Evolutionary conservation across 371 early-diverging fungal genomes (phyloP), one percentile per base, ranked within the genome.

Genomic region (Haplosporangium sp.): DNA sequence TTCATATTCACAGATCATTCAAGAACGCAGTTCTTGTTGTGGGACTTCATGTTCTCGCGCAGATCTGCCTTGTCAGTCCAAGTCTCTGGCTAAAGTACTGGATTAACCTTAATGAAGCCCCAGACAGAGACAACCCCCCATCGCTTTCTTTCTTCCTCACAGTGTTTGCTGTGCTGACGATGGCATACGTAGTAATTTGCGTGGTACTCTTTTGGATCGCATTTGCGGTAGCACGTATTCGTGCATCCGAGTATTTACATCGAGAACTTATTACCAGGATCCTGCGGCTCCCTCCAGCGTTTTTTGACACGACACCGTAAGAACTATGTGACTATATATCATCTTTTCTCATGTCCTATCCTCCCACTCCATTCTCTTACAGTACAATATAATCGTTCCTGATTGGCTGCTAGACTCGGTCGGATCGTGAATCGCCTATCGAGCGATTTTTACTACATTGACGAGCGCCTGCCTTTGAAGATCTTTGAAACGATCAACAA

Each of bases 251-350:
- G 13, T 23, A 47, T 55, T 42, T 85, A 54, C 87, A 20, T 77
- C 83, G 40, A 73, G 55, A 52, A 67, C 59, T 90, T 14, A 65
- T 93, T 45, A 52, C 48, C 12, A 73, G 85, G 3, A 81, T 92
- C 14, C 73, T 92, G 61, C 83, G 83, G n/a, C 87, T 92, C 6
- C 87, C 85, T 48, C 69, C 93, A 18, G 81, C 90, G 9, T 96
- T 95, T 85, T 95, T 94, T 72, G 96, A 96, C 51, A 88, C 84
- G 38, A 96, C 95, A 13, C 97, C 97, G 65, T 72, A 60, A 64
- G 70, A 53, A 23, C 21, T 41, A 6, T 38, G 20, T 52, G 41
- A 11, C 41, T 8, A 6, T 2, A 10, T 29, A 21, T 42, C 83
- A 84, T 16, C 84, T 86, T 42, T 18, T 41, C n/a, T 11, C 42